Conservation (phyloP, 495 filamentous ascomycete species). For the Aspergillus wentii region DNA sequence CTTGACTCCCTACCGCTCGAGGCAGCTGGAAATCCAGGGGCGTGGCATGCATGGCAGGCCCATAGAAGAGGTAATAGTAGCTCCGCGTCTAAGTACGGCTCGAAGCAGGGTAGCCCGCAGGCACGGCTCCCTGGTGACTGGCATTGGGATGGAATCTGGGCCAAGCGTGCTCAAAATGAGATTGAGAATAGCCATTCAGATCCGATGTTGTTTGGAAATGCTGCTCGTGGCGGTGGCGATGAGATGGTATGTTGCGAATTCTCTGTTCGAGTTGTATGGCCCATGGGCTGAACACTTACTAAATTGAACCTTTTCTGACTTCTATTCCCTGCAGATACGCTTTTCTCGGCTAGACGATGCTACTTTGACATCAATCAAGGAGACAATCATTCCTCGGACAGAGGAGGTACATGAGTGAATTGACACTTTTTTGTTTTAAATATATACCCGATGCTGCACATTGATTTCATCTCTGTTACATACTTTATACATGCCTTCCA, state of each 20-base stretch:
- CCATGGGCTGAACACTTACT: no score
- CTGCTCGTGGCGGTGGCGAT: conserved; percentile 50
- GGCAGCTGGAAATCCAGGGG: conserved; percentile 79
- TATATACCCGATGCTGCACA: conserved; percentile 20
- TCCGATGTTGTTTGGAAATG: conserved; percentile 64
- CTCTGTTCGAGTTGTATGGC: no score
- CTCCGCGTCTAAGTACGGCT: conserved; percentile 4
- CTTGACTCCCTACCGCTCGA: conserved; percentile 76
- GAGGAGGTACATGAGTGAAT: conserved; percentile 26
- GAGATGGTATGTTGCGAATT: conserved; percentile 66
- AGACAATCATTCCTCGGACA: conserved; percentile 52
- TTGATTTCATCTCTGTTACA: conserved; percentile 1
- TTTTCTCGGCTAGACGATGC: conserved; percentile 62
- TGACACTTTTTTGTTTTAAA: conserved; percentile 16
- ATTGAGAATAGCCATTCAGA: conserved; percentile 74
- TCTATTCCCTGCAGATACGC: conserved; percentile 64
- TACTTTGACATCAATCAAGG: conserved; percentile 54
- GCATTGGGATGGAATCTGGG: conserved; percentile 97
- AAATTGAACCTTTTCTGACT: no score
- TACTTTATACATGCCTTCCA: neutral
- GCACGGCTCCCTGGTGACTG: conserved; percentile 69
- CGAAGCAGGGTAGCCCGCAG: conserved; percentile 31
- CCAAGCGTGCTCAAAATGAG: conserved; percentile 71
- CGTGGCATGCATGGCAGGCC: conserved; percentile 85
- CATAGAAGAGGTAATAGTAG: conserved; percentile 41